Evolutionary conservation across 176 grass and related monocot genomes (phyloP).

Genomic region (Oryza australiensis): DNA sequence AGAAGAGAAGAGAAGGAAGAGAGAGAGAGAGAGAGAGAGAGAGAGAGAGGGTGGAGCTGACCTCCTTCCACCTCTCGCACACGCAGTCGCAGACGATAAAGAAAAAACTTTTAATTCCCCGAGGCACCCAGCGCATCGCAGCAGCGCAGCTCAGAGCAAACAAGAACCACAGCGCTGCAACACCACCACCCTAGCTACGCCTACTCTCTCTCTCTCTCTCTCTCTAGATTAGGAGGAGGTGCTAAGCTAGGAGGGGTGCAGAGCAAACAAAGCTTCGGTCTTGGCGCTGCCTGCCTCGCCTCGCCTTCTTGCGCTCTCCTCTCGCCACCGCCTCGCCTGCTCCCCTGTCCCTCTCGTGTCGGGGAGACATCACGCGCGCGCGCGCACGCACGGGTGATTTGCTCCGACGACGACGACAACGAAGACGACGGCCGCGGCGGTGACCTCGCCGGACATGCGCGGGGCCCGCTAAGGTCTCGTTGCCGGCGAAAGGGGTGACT

Average conservation of each 20-base stretch:
- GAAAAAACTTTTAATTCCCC: constrained; percentile 36
- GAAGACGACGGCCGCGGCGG: background rate
- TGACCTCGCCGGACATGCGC: constrained; percentile 36
- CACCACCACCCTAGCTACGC: background rate
- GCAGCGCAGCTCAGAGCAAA: background rate
- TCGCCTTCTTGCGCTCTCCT: constrained; percentile 23
- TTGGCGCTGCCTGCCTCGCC: constrained; percentile 11
- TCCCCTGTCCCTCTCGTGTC: constrained; percentile 51
- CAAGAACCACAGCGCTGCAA: background rate
- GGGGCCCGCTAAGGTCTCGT: background rate
- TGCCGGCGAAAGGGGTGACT: constrained; percentile 18
- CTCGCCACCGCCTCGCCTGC: constrained; percentile 16
- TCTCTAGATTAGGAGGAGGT: background rate
- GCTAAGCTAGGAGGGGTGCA: background rate
- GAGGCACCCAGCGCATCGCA: constrained; percentile 20
- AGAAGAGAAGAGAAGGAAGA: background rate
- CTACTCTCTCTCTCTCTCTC: background rate
- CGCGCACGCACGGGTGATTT: background rate
- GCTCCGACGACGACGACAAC: background rate
- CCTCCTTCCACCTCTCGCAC: background rate
- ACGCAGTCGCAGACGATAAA: background rate
- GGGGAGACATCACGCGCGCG: constrained; percentile 35
- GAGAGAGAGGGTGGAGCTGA: background rate
- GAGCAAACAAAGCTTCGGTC: constrained; percentile 33
- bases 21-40: constrained; percentile 13